These are phyloP conservation scores for Candolleomyces efflorescens DNA, from an alignment of 768 basidiomycete genomes.

Conservation along the genomic window DNA sequence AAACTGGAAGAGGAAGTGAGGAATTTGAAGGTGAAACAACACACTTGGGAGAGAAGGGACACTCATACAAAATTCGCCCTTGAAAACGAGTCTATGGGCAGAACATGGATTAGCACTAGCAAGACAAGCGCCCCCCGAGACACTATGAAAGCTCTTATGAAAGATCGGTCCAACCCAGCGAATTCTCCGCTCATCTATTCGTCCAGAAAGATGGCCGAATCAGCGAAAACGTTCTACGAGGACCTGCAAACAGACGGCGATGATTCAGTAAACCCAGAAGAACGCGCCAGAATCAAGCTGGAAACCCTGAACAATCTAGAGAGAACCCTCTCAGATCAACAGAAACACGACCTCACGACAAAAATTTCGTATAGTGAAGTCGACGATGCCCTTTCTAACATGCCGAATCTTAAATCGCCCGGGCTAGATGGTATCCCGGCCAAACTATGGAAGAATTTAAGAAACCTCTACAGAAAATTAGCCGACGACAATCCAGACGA, in stretches of 20 bases:
- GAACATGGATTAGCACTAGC: conserved; percentile 9
- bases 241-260: conserved; percentile 20
- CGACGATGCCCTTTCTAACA: background rate
- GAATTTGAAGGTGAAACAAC: background rate
- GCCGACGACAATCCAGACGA: too few relatives aligned
- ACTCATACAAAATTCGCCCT: background rate
- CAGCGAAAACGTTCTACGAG: conserved; percentile 23
- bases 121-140: conserved; percentile 10
- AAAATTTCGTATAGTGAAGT: conserved; percentile 4
- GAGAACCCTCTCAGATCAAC: too few relatives aligned
- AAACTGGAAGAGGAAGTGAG: background rate
- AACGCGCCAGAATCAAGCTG: background rate
- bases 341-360: too few relatives aligned
- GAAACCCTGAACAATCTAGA: too few relatives aligned
- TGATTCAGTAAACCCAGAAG: background rate
- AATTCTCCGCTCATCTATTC: conserved; percentile 11
- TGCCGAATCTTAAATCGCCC: conserved; percentile 11
- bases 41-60: background rate
- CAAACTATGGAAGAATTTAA: conserved; percentile 22
- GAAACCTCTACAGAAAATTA: too few relatives aligned
- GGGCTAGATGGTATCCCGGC: conserved; percentile 20
- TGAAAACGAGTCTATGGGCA: conserved; percentile 7
- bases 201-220: conserved; percentile 25
- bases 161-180: background rate
- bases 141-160: conserved; percentile 3